Percentiles rank a stretch among this genome's conserved stretches.
Evolutionary conservation across 495 filamentous ascomycete species (phyloP).

Genomic region (Penicillium tannophilum): DNA sequence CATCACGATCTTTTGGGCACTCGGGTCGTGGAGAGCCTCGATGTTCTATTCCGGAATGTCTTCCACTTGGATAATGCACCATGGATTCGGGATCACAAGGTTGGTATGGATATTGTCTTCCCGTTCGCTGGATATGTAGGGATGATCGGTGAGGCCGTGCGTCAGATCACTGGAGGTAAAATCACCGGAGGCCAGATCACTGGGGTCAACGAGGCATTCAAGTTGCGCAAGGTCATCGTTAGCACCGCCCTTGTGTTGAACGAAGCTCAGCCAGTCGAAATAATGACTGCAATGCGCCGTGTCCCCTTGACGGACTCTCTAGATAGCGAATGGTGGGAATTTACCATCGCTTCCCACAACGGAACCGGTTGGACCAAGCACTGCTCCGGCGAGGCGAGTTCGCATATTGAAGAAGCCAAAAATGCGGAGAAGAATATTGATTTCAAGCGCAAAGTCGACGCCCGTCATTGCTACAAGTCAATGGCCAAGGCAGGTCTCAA

Average conservation of each 20-base stretch:
- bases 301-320: conserved; percentile 34
- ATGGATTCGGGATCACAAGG: conserved; percentile 42
- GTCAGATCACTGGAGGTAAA: conserved; percentile 45
- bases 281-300: conserved; percentile 41
- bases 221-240: conserved; percentile 28
- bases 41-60: conserved; percentile 41
- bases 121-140: conserved; percentile 50
- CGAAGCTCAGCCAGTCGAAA: conserved; percentile 17
- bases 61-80: conserved; percentile 28
- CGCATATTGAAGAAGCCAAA: neutral
- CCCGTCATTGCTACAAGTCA: conserved; percentile 4
- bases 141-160: conserved; percentile 49
- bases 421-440: neutral
- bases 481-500: conserved; percentile 11
- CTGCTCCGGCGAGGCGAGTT: conserved; percentile 1
- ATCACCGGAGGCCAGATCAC: conserved; percentile 44
- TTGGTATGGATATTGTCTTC: conserved; percentile 45
- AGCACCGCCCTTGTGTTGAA: conserved; percentile 7
- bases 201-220: conserved; percentile 32
- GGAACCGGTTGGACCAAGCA: conserved; percentile 19
- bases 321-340: conserved; percentile 49
- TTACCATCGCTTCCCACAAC: conserved; percentile 43
- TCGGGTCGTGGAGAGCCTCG: conserved; percentile 27
- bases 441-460: conserved; percentile 2
- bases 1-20: conserved; percentile 51